Conservation (phyloP, 2,329 filamentous ascomycete species). For the Exophiala oligosperma region DNA sequence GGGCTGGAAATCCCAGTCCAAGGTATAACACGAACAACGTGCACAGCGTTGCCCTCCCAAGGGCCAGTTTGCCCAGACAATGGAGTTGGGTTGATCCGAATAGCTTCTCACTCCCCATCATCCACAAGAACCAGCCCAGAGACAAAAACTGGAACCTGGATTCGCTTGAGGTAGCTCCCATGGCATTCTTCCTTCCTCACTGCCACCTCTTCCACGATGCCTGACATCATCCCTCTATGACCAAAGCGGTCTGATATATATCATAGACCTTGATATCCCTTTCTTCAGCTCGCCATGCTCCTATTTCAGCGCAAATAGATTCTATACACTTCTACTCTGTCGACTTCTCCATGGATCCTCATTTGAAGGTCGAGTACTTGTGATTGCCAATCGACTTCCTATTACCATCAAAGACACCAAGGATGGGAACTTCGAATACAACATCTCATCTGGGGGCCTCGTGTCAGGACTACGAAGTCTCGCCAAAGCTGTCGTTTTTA, state of each 20-base stretch:
- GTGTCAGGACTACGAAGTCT: slow-evolving; percentile 90
- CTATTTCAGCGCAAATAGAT: neutral
- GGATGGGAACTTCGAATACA: slow-evolving; percentile 87
- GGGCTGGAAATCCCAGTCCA: no score
- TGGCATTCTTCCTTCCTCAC: neutral
- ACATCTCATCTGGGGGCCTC: slow-evolving; percentile 92
- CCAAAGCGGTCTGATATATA: neutral
- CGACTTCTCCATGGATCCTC: slow-evolving; percentile 5
- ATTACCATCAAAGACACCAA: slow-evolving; percentile 94
- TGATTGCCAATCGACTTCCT: slow-evolving; percentile 91
- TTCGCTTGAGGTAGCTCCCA: no score
- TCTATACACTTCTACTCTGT: neutral
- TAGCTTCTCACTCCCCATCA: no score
- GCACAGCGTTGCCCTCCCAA: no score
- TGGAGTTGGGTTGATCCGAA: no score
- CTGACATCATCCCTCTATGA: neutral
- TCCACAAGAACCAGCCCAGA: no score
- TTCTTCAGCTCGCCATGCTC: neutral
- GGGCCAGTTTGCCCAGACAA: no score
- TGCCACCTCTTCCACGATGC: no score
- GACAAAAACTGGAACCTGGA: no score
- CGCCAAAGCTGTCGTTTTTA: slow-evolving; percentile 89
- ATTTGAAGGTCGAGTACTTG: slow-evolving; percentile 58
- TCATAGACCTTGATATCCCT: neutral
- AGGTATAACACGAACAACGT: no score